Evolutionary conservation across 257 asterid genomes (phyloP), one percentile per base, ranked within the genome.

Genomic region (Jasminum sambac): DNA sequence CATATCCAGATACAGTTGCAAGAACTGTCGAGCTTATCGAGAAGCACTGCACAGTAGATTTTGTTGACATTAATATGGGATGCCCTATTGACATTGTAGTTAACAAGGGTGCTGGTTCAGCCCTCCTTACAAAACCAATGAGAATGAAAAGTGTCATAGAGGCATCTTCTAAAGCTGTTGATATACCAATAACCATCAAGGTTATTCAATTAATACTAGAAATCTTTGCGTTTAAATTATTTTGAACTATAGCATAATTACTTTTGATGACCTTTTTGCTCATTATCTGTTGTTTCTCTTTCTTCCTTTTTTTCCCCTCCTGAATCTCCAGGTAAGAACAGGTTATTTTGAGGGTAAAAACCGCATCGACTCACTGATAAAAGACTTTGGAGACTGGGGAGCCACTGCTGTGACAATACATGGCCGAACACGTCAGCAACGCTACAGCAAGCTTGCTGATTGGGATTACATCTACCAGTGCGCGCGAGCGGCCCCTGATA

Each of bases 11-110:
- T 72, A 95, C 98, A 36, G 97, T 95, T 76, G 72, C 99, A 30
- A 88, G 66, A 80, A 83, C 99, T 40, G 96, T 91, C 70, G 99
- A 95, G 79, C 99, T 95, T 66, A 84, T 95, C 43, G 99, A 91
- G 71, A 86, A 88, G 77, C 83, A 95, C 46, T 95, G 99, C 74
- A 79, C 90, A 5, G 94, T 91, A 74, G 97, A 95, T 83, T 95
- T 95, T 77, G 87, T 95, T 63, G 99, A 95, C 82, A 84, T 95
- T 61, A 95, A 95, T 73, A 95, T 95, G 97, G 99, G 99, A 66
- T 95, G 99, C 75, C 99, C 99, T 24, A 95, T 95, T 34, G 99
- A 95, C 81, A 74, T 95, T 44, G 96, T 95, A 5, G 91, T 86
- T 65, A 89, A 83, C 82, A 95, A 89, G 83, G 98, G 99, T 77